Evolutionary conservation across 331 rosid species (phyloP).

Genomic region (Prunus yedoensis): DNA sequence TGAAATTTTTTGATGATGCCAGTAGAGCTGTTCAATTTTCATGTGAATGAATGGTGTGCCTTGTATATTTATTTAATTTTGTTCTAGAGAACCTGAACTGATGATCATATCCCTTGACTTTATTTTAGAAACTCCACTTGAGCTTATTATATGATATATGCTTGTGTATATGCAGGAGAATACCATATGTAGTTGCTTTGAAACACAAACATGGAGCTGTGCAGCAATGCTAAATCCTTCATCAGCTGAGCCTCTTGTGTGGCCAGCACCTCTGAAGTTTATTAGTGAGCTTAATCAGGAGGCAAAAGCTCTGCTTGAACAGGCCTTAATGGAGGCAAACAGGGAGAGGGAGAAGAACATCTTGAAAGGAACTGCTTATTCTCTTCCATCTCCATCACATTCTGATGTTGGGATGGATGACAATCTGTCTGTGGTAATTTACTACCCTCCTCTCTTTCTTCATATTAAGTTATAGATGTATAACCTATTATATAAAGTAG

Average conservation of each 20-base stretch:
- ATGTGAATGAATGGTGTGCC: not conserved
- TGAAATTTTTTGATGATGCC: not conserved
- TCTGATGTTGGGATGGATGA: conserved; percentile 53
- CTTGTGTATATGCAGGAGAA: conserved; percentile 57
- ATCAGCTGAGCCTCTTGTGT: conserved; percentile 95
- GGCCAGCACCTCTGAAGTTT: conserved; percentile 97
- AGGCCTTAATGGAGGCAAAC: conserved; percentile 89
- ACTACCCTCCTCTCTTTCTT: not conserved
- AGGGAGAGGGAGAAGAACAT: conserved; percentile 79
- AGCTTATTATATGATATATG: not conserved
- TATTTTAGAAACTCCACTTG: conserved; percentile 1
- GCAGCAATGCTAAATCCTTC: conserved; percentile 90
- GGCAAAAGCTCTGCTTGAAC: conserved; percentile 84
- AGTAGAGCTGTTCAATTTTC: not conserved
- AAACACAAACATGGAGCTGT: conserved; percentile 75
- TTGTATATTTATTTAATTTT: not conserved
- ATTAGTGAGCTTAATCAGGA: conserved; percentile 85
- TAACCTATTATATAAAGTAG: not conserved
- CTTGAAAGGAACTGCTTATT: conserved; percentile 57
- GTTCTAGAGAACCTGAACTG: not conserved
- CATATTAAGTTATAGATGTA: not conserved
- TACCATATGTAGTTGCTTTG: conserved; percentile 80
- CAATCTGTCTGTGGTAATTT: conserved; percentile 62
- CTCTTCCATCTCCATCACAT: conserved; percentile 65
- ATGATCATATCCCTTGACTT: not conserved